Base-by-base conservation (phyloP, 768 basidiomycete species). In the Tylopilus felleus region DNA sequence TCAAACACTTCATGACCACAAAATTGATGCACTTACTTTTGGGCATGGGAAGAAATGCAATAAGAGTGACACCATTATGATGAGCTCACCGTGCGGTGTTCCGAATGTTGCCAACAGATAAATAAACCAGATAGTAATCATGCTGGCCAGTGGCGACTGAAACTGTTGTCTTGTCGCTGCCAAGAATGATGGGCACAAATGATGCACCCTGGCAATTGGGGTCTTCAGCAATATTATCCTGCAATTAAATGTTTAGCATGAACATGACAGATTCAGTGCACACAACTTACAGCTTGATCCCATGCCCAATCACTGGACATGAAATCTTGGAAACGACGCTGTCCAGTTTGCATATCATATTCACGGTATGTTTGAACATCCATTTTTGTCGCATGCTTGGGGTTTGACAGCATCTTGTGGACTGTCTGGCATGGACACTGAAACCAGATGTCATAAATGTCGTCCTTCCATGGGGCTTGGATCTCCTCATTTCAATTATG, bases 21-120 rank as follows among this genome's bases (percentile, higher is more conserved):
- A 39, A 1, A 9, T 8, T 39, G 38, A 13, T n/a, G n/a, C 12
- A 35, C 39, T 40, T 6, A 48, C 67, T 45, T 57, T 71, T 70
- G 8, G 68, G 63, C 21, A 72, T 67, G 2, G 68, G 56, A 5
- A 72, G 53, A 49, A 73, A 74, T 0, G 39, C 60, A 5, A 61
- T 23, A 2, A 61, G 41, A 3, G 65, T 43, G 2, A 65, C 55
- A 5, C 43, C 45, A 0, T 48, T 19, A 4, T 5, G 4, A 5
- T 53, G 46, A 1, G 31, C 46, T 17, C 4, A 25, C 4, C 2
- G 8, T 0, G 47, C 6, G 5, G 31, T 54, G 16, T 54, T 54
- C 22, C 38, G 42, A 1, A 54, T 21, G 5, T 54, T 54, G 0
- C 48, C 28, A 2, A 54, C 19, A 0, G 47, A 54, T 4, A 54